These are phyloP conservation scores for Trypanosoma lewisi DNA, from an alignment of 208 protist genomes.

Conservation along the genomic window DNA sequence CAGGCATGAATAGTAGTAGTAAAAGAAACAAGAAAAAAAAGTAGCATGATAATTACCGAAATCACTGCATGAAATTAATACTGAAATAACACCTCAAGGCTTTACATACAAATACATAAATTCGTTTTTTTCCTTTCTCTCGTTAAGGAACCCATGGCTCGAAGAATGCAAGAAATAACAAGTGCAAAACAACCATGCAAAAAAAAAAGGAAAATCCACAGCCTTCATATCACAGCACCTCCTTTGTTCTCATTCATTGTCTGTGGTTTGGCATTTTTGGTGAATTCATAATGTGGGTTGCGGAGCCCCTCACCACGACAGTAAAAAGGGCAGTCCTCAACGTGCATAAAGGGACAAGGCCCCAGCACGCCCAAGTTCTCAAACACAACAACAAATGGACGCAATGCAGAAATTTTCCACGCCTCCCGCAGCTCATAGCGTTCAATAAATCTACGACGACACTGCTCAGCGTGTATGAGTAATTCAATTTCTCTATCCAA, in stretches of 20 bases:
- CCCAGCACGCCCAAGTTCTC: conserved; percentile 16
- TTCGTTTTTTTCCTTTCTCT: too few species aligned
- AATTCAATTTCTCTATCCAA: conserved; percentile 12
- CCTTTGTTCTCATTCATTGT: not conserved
- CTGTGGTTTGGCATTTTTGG: not conserved
- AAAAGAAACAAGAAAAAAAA: conserved; percentile 13
- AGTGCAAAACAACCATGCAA: not conserved
- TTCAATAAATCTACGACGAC: conserved; percentile 13
- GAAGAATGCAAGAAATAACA: not conserved
- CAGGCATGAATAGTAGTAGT: conserved; percentile 6
- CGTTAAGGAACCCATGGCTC: not conserved
- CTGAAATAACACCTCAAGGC: too few species aligned
- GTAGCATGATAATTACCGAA: too few species aligned
- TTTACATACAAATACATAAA: too few species aligned
- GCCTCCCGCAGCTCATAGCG: conserved; percentile 19
- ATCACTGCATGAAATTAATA: too few species aligned
- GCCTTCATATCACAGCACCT: not conserved
- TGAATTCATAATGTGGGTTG: conserved; percentile 20
- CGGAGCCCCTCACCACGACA: conserved; percentile 16
- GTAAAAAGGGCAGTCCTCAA: conserved; percentile 28
- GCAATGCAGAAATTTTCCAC: conserved; percentile 10
- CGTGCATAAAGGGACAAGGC: conserved; percentile 22
- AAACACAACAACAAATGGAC: conserved; percentile 20
- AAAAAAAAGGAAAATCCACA: conserved; percentile 3
- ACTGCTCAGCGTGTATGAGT: conserved; percentile 13